Evolutionary conservation across 208 protist species (phyloP).

Genomic region (Trypanosoma melophagium): DNA sequence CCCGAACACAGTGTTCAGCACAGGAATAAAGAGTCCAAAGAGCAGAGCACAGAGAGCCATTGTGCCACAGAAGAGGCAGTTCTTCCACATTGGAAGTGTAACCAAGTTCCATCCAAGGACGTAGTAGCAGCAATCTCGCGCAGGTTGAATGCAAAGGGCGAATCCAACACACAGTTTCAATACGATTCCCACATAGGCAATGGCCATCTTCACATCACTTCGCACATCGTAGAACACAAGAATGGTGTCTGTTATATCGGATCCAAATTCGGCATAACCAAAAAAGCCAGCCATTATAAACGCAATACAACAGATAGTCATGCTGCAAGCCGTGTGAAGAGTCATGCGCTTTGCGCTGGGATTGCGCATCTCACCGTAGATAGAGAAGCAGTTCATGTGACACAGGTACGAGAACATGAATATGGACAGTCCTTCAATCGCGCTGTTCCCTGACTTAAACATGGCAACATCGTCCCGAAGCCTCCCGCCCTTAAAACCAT

Average conservation of each 20-base stretch:
- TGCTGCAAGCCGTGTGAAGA: conserved; percentile 48
- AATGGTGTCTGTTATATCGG: conserved; percentile 53
- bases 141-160: conserved; percentile 72
- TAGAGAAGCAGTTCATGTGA: conserved; percentile 69
- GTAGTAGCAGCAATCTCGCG: conserved; percentile 72
- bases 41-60: conserved; percentile 46
- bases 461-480: conserved; percentile 47
- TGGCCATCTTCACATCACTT: conserved; percentile 46
- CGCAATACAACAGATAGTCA: conserved; percentile 59
- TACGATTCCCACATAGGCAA: conserved; percentile 66
- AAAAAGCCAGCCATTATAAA: conserved; percentile 80
- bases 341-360: conserved; percentile 49
- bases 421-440: conserved; percentile 67
- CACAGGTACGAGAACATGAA: conserved; percentile 86
- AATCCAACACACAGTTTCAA: conserved; percentile 81
- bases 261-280: conserved; percentile 78
- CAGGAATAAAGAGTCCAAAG: conserved; percentile 32
- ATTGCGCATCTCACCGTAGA: conserved; percentile 65
- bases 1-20: conserved; percentile 56
- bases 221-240: conserved; percentile 65
- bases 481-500: conserved; percentile 59
- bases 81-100: conserved; percentile 59
- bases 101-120: conserved; percentile 55
- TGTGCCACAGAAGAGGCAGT: conserved; percentile 50
- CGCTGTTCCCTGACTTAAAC: conserved; percentile 66